phyloP scores from a whole-genome alignment of 2,329 filamentous ascomycete genomes.

The Aspergillus novoparasiticus region DNA sequence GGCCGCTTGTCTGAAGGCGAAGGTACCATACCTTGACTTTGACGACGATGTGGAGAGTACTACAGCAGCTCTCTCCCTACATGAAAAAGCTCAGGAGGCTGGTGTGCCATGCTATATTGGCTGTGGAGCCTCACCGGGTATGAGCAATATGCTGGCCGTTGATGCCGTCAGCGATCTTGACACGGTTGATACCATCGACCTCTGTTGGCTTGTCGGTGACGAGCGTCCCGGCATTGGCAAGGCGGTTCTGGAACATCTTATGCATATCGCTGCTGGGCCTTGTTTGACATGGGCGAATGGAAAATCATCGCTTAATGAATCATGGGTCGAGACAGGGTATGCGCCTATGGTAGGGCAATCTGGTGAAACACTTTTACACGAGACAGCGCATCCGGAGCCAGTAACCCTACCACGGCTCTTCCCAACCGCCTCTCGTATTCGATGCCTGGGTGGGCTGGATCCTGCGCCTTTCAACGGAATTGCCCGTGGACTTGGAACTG shows the following conservation, averaged over 20 bases:
- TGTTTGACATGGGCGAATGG: conserved; percentile 19
- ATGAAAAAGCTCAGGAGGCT: conserved; percentile 2
- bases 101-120: conserved; percentile 13
- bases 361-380: conserved; percentile 15
- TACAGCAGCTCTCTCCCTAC: conserved; percentile 4
- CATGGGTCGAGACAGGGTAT: conserved; percentile 19
- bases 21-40: conserved; percentile 17
- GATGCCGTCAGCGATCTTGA: conserved; percentile 14
- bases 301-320: conserved; percentile 15
- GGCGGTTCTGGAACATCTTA: conserved; percentile 20
- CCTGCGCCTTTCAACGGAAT: too few species aligned
- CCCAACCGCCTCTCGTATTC: conserved; percentile 15
- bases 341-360: conserved; percentile 12
- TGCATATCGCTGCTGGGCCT: conserved; percentile 21
- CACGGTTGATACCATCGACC: conserved; percentile 18
- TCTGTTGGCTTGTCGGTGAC: conserved; percentile 20
- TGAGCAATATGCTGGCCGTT: conserved; percentile 12
- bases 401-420: conserved; percentile 19
- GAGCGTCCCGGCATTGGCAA: conserved; percentile 15
- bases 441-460: conserved; percentile 5
- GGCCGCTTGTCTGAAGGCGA: conserved; percentile 8
- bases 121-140: conserved; percentile 11
- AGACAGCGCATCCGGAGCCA: conserved; percentile 22
- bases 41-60: conserved; percentile 16
- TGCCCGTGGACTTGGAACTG: conserved; percentile 16